Evolutionary conservation across 805 yeast species (phyloP).

Genomic region (Suhomyces emberorum): DNA sequence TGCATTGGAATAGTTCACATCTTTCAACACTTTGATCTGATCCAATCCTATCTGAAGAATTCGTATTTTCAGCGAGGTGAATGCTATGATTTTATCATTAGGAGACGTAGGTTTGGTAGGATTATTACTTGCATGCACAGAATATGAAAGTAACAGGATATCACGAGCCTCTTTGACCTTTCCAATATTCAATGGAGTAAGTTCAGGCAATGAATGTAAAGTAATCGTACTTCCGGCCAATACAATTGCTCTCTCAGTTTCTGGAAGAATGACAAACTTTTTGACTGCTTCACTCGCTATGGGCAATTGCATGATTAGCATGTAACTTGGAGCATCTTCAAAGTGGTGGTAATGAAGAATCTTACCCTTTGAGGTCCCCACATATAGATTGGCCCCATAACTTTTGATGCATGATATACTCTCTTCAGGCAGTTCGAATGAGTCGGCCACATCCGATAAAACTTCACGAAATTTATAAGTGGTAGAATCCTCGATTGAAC

Average conservation of each 20-base stretch:
- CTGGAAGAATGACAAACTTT: constrained; percentile 25
- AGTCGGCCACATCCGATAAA: constrained; percentile 5
- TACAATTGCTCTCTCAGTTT: constrained; percentile 24
- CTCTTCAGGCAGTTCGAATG: constrained; percentile 4
- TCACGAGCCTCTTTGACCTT: constrained; percentile 35
- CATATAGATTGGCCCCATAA: constrained; percentile 30
- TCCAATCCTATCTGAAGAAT: constrained; percentile 27
- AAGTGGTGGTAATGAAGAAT: constrained; percentile 38
- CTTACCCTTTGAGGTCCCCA: constrained; percentile 36
- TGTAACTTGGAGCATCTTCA: constrained; percentile 36
- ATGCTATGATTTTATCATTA: constrained; percentile 29
- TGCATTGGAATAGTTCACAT: constrained; percentile 30
- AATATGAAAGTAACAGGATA: constrained; percentile 14
- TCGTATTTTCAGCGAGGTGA: constrained; percentile 28
- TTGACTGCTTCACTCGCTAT: constrained; percentile 15
- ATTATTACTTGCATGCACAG: not conserved
- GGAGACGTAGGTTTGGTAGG: constrained; percentile 1
- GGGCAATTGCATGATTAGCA: constrained; percentile 24
- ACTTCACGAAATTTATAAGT: constrained; percentile 8
- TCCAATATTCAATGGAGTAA: constrained; percentile 35
- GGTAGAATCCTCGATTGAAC: constrained; percentile 1
- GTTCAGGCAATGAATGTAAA: constrained; percentile 34
- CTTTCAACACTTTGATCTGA: constrained; percentile 29
- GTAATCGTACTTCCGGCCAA: constrained; percentile 24
- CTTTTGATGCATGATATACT: constrained; percentile 19